These are phyloP conservation scores for Saccharomycopsis sp. DNA, from an alignment of 805 yeast species.

Conservation along the genomic window DNA sequence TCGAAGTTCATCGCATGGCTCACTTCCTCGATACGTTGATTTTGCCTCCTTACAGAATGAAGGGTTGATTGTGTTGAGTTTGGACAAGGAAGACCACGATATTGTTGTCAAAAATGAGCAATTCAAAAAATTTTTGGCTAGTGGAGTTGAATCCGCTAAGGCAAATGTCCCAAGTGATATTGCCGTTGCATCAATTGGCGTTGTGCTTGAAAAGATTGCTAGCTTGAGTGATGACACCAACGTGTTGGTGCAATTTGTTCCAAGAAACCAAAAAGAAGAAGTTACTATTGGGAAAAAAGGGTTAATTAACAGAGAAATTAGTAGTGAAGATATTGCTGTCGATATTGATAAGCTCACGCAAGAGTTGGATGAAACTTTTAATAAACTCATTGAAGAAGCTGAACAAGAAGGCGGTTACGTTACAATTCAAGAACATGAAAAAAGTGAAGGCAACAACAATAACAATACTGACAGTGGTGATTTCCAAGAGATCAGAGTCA, in stretches of 20 bases:
- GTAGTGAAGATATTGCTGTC: constrained; percentile 9
- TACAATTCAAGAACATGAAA: constrained; percentile 5
- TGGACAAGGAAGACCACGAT: neutral
- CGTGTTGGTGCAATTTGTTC: constrained; percentile 12
- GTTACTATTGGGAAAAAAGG: neutral
- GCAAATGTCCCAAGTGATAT: neutral
- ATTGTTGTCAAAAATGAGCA: constrained; percentile 6
- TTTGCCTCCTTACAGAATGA: neutral
- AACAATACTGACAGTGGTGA: neutral
- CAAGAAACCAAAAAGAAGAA: no score
- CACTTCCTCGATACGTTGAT: constrained; percentile 8
- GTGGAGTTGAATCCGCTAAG: constrained; percentile 1
- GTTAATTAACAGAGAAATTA: constrained; percentile 1
- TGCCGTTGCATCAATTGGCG: neutral
- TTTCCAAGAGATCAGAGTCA: constrained; percentile 9
- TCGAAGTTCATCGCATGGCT: neutral
- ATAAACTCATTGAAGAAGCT: constrained; percentile 18
- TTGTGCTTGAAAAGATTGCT: neutral
- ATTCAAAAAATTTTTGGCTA: constrained; percentile 4
- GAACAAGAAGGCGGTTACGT: constrained; percentile 13
- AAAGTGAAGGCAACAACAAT: constrained; percentile 1
- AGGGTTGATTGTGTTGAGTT: neutral
- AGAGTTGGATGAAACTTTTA: constrained; percentile 14
- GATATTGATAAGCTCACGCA: constrained; percentile 11
- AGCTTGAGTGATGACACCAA: constrained; percentile 2